Base-by-base conservation (phyloP, 345 rosid species). In the Carallia pectinifolia region DNA sequence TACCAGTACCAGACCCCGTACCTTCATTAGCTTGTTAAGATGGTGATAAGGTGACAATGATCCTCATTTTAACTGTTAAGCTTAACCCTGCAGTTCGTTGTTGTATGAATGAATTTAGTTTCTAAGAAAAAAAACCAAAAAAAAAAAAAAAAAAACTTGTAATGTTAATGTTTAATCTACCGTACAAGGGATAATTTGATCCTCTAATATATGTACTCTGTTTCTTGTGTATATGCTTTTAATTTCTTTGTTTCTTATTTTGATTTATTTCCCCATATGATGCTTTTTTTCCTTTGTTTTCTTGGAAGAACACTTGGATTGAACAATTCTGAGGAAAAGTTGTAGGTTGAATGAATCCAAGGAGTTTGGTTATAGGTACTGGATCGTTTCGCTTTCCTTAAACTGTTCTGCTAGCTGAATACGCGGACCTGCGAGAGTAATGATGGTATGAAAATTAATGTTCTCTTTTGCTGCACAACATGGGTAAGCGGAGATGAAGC, bases 1-100 rank as follows among this genome's bases (percentile, higher is more conserved):
- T 92, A 90, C 81, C 99, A 87, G 82, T 95, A 90, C 85, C 97
- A 87, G 75, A 81, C 93, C 74, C 82, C 85, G 15, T 90, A 89
- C 80, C 89, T 90, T 82, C 93, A 88, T 87, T 94, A 86, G 83
- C 71, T 76, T 70, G 78, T 67, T 61, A 75, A 76, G 61, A 71
- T 59, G 77, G 77, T 69, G 65, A 70, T 69, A 79, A 78, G 81
- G 83, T 83, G 84, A 87, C 87, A 75, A n/a, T 70, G 81, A 79
- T 77, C 83, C 81, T 79, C 88, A 76, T 77, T 88, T 88, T 87
- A 85, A 84, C 90, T 86, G 87, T 73, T 83, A 85, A 88, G 80
- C 81, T 86, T 86, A 79, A 82, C 90, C 82, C 71, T 64, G 61
- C 79, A 74, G 82, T 55, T 75, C 76, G 70, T 58, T 80, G 76